Evolutionary conservation across 257 asterid genomes (phyloP).

Genomic region (Linderniella brevidens): DNA sequence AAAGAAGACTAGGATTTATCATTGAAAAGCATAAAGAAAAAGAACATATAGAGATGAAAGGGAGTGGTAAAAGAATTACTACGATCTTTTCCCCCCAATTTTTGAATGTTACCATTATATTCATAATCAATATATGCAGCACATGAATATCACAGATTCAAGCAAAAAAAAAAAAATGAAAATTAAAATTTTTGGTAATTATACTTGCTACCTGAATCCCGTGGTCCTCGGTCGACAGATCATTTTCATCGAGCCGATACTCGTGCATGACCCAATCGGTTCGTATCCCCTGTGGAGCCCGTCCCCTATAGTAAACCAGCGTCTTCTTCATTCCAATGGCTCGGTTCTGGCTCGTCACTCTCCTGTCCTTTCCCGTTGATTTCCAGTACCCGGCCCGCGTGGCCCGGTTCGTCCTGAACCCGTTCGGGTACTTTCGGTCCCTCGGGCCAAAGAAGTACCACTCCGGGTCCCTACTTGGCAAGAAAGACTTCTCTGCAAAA

Average conservation of each 20-base stretch:
- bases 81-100: too few relatives aligned
- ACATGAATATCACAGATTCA: too few relatives aligned
- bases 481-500: constrained; percentile 67
- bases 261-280: constrained; percentile 99
- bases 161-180: too few relatives aligned
- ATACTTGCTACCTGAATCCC: too few relatives aligned
- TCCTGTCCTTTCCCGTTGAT: constrained; percentile 82
- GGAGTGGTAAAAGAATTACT: constrained; percentile 3
- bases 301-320: constrained; percentile 65
- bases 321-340: constrained; percentile 94
- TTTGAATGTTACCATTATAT: too few relatives aligned
- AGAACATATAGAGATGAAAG: constrained; percentile 3
- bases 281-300: constrained; percentile 91
- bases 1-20: constrained; percentile 6
- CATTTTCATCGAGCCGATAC: constrained; percentile 65
- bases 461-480: constrained; percentile 93
- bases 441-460: constrained; percentile 97
- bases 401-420: constrained; percentile 83
- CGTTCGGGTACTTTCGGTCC: constrained; percentile 92
- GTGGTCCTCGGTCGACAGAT: too few relatives aligned
- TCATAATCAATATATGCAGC: too few relatives aligned
- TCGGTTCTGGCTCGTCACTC: constrained; percentile 56
- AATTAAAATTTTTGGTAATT: too few relatives aligned
- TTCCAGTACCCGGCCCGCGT: constrained; percentile 95
- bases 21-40: constrained; percentile 18